Base-by-base conservation (phyloP, 108 stramenopile genomes). In the Nannochloropsis gaditana region DNA sequence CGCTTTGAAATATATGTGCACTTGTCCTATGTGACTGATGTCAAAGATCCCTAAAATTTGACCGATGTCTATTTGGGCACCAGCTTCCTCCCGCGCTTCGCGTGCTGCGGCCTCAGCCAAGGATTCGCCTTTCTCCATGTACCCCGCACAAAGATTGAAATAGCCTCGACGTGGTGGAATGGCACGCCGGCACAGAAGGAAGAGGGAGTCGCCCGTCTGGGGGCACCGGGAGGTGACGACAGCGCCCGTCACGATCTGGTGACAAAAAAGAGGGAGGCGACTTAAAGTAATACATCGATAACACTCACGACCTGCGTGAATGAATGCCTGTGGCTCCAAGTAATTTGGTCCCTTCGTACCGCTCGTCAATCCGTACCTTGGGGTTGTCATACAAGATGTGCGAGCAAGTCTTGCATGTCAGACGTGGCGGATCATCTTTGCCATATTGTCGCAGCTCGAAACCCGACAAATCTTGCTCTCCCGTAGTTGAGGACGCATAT, bases 401-500 rank as follows among this genome's bases (percentile, higher is more conserved):
- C 59, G 59, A 73, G 59, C 59, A 73, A 73, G 59, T 73, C 6
- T 73, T 73, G 8, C 59, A 73, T n/a, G 59, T 73, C 59, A 73
- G n/a, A n/a, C 59, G 59, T n/a, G 59, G 59, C 15, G 59, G 59
- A 6, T 73, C 59, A 8, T 73, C 59, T n/a, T 73, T 73, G 59
- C 59, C 59, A 73, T 73, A 73, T n/a, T 73, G 59, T 6, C 59
- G 59, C n/a, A 73, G n/a, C 59, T 73, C 59, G 59, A 73, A 73
- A n/a, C 59, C 59, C 59, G 59, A 73, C 59, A 73, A 73, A n/a
- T 73, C 59, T 73, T 73, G 59, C n/a, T 73, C 59, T n/a, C 59
- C 59, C 59, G 59, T 73, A n/a, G 59, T 15, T 73, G 59, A 73
- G 15, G 59, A 73, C n/a, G 59, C 31, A 31, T 1, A 31, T 31